Evolutionary conservation across 495 filamentous ascomycete genomes (phyloP).

Genomic region (Neurospora cerealis): DNA sequence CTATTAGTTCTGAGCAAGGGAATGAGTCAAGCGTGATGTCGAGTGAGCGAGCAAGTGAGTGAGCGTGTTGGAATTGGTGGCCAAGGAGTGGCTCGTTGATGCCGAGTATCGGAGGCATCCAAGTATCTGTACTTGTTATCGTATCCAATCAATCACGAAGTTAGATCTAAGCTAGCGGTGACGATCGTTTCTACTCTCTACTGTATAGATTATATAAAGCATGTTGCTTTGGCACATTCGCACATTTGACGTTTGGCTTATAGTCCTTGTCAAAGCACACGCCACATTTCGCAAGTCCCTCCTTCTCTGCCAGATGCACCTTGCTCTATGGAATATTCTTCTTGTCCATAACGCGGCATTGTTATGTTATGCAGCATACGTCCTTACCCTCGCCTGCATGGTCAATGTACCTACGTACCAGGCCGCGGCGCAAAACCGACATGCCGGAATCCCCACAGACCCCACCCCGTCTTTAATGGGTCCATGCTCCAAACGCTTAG

Average conservation of each 20-base stretch:
- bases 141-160: neutral
- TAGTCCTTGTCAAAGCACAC: neutral
- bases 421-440: neutral
- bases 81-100: neutral
- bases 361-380: neutral
- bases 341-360: neutral
- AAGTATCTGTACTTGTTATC: neutral
- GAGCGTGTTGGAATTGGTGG: neutral
- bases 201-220: neutral
- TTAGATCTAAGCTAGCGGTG: neutral
- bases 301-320: neutral
- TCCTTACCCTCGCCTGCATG: neutral
- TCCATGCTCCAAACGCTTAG: neutral
- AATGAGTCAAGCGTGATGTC: neutral
- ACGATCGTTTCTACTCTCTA: neutral
- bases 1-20: neutral
- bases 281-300: neutral
- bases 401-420: neutral
- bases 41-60: neutral
- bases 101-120: neutral
- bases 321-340: neutral
- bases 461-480: neutral
- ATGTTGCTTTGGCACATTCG: neutral
- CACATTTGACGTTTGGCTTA: neutral
- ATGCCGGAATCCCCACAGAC: neutral